Base-by-base conservation (phyloP, 2,329 filamentous ascomycete species). In the Xylaria sp. region DNA sequence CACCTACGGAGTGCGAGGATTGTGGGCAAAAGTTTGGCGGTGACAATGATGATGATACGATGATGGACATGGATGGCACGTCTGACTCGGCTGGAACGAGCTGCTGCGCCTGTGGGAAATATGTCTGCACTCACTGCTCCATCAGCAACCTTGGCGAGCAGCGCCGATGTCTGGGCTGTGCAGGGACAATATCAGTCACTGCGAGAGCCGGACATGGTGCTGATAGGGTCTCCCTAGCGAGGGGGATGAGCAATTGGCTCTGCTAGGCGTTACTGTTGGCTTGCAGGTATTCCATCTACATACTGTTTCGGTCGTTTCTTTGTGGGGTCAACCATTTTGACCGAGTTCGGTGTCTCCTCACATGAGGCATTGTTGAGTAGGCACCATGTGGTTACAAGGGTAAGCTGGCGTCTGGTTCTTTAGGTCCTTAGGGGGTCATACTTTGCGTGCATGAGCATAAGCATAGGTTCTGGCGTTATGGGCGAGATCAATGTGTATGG, bases 81-180 rank as follows among this genome's bases (percentile, higher is more conserved):
- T 72, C 74, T 16, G 71, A 71, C 2, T 74, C 76, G 63, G 73
- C 71, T 16, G 69, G 72, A n/a, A 67, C 59, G 64, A 62, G 68
- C 2, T 86, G 83, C 56, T 75, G 74, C 7, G 76, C 73, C 0
- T 87, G 83, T 59, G 75, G 78, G 4, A 85, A 82, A 68, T 73
- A 77, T 9, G 81, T 86, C 11, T 86, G 83, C 71, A 82, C 80
- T 58, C 78, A 80, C 57, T 87, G 84, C 67, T 84, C 83, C 0
- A 76, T 86, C 47, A 83, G 80, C 61, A 83, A 83, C 62, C 72
- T 86, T 0, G 82, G 82, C 2, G 78, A 81, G 62, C 74, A 81
- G 65, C 75, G 80, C 60, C 73, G 77, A 47, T 86, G 83, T 64
- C 64, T 86, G 49, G 72, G 69, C 3, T 86, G 84, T 65, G 80